Percentiles rank a stretch among this genome's conserved stretches.
Evolutionary conservation across 2,329 filamentous ascomycete genomes (phyloP).

Genomic region (Aureobasidium sp.): DNA sequence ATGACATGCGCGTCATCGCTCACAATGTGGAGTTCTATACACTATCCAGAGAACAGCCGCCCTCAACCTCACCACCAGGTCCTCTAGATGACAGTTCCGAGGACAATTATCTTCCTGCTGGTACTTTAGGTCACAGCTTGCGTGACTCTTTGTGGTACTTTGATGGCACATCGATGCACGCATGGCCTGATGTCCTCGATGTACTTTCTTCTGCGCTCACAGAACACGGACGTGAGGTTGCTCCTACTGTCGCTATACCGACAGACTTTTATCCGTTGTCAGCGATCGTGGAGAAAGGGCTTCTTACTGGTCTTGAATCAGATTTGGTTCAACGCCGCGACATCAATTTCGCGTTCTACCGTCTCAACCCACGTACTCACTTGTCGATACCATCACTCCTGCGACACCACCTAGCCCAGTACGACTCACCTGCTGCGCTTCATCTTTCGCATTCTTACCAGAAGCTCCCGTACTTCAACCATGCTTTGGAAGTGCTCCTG

Average conservation of each 20-base stretch:
- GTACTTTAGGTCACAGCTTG: slow-evolving; percentile 42
- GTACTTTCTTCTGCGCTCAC: slow-evolving; percentile 63
- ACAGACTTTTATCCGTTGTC: slow-evolving; percentile 94
- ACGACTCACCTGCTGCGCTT: slow-evolving; percentile 71
- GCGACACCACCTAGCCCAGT: slow-evolving; percentile 65
- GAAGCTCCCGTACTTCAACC: slow-evolving; percentile 81
- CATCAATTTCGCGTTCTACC: slow-evolving; percentile 81
- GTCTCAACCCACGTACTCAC: slow-evolving; percentile 84
- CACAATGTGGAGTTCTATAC: slow-evolving; percentile 95
- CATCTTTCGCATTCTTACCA: slow-evolving; percentile 78
- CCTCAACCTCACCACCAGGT: slow-evolving; percentile 22
- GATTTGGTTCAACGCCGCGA: slow-evolving; percentile 88
- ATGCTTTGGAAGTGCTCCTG: slow-evolving; percentile 83
- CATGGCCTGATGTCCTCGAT: slow-evolving; percentile 83
- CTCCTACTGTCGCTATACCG: slow-evolving; percentile 64
- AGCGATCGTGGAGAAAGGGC: slow-evolving; percentile 77
- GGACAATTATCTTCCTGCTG: slow-evolving; percentile 15
- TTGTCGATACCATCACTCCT: slow-evolving; percentile 86
- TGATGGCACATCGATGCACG: slow-evolving; percentile 74
- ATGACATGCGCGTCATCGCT: slow-evolving; percentile 94
- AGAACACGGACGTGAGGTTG: slow-evolving; percentile 60
- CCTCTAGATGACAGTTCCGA: background rate
- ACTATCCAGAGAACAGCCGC: slow-evolving; percentile 77
- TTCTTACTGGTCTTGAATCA: slow-evolving; percentile 82
- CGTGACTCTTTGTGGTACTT: slow-evolving; percentile 92